Evolutionary conservation across 768 basidiomycete genomes (phyloP).

Genomic region (Agaricus blazei): DNA sequence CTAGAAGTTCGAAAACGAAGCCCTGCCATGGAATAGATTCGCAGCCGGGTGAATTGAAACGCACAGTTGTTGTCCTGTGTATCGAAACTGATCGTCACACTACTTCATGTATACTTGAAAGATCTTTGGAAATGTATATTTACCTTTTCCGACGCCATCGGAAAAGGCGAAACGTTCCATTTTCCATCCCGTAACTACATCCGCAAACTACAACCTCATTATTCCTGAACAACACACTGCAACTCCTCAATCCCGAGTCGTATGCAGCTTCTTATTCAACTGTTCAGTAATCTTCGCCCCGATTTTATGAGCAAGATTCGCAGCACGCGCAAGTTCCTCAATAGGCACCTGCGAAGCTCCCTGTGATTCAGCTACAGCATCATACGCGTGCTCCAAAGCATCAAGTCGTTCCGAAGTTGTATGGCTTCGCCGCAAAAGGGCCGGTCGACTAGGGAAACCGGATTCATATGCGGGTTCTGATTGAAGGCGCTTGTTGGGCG

Average conservation of each 20-base stretch:
- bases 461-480: conserved; percentile 10
- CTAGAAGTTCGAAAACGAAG: too few relatives aligned
- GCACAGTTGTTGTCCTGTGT: too few relatives aligned
- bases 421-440: conserved; percentile 30
- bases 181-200: too few relatives aligned
- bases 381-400: conserved; percentile 38
- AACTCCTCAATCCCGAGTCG: neutral
- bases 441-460: conserved; percentile 7
- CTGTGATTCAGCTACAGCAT: conserved; percentile 29
- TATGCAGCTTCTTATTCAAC: conserved; percentile 30
- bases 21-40: too few relatives aligned
- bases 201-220: too few relatives aligned
- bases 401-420: conserved; percentile 39
- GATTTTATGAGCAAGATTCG: conserved; percentile 40
- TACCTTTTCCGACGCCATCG: too few relatives aligned
- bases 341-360: conserved; percentile 45
- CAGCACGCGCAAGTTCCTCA: conserved; percentile 43
- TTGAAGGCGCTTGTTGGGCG: neutral
- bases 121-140: too few relatives aligned
- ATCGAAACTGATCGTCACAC: too few relatives aligned
- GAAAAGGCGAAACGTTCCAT: too few relatives aligned
- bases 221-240: too few relatives aligned
- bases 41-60: too few relatives aligned
- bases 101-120: too few relatives aligned
- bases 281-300: conserved; percentile 41